Evolutionary conservation across 2,329 filamentous ascomycete genomes (phyloP), one percentile per base, ranked within the genome.

Genomic region (Teratosphaeria gauchensis): DNA sequence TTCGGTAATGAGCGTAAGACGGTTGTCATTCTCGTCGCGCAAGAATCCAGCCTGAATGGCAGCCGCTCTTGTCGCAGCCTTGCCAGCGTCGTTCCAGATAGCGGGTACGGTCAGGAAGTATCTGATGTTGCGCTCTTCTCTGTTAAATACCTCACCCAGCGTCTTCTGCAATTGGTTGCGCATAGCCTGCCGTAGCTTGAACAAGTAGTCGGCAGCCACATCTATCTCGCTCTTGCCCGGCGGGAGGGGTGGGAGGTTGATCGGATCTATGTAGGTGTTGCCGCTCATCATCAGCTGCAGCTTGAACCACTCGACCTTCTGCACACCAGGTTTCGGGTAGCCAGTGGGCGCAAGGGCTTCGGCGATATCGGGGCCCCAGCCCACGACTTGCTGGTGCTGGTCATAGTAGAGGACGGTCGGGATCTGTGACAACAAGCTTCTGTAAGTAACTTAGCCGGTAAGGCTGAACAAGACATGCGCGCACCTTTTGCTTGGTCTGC

Each of bases 241-340:
- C 54, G 94, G 94, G 73, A 97, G 88, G 64, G 94, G 94, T 54
- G 94, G 94, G 65, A 99, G 84, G 82, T 97, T 97, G 79, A 97
- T 97, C 62, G 94, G 94, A 75, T 97, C 94, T 72, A 97, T 97
- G 75, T 97, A 97, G 52, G 94, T 97, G 81, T 97, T 97, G 63
- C 94, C 94, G 61, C 91, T 96, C 63, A 96, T 83, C 94, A 97
- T 97, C 59, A 99, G 85, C 78, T 99, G 94, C 66, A 99, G 83
- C 81, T 97, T 97, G 83, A 99, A 97, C 94, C 94, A 99, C 78
- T 97, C 94, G 28, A 97, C 92, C 79, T 97, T 97, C 76, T 97
- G 94, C 66, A 99, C 92, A 64, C 92, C 92, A 35, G 90, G 90
- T 80, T 97, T 97, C 66, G 94, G 94, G 75, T 97, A 97, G 63